Conservation (phyloP, 805 yeast genomes). For the Saturnispora sanitii region DNA sequence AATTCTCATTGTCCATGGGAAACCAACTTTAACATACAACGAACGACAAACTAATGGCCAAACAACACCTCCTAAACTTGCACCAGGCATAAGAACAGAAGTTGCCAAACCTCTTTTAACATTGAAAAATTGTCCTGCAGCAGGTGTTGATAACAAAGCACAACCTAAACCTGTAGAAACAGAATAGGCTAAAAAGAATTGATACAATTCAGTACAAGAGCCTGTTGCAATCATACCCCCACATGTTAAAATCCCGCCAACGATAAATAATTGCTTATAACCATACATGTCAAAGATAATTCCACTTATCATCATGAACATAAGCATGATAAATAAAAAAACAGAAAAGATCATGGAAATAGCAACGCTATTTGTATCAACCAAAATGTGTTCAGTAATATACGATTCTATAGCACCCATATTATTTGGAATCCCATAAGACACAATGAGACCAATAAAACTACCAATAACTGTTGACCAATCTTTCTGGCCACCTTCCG, state of each 20-base stretch:
- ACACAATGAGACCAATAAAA: slow-evolving; percentile 44
- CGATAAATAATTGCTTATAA: slow-evolving; percentile 28
- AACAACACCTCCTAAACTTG: slow-evolving; percentile 42
- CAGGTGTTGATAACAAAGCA: slow-evolving; percentile 34
- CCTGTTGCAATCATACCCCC: slow-evolving; percentile 37
- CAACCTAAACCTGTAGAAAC: slow-evolving; percentile 37
- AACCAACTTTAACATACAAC: slow-evolving; percentile 30
- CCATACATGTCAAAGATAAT: slow-evolving; percentile 38
- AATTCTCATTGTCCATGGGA: slow-evolving; percentile 42
- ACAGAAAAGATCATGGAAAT: slow-evolving; percentile 68
- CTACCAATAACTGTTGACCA: slow-evolving; percentile 39
- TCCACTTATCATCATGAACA: slow-evolving; percentile 34
- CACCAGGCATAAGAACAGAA: slow-evolving; percentile 38
- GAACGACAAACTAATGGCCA: slow-evolving; percentile 40
- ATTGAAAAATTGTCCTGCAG: slow-evolving; percentile 44
- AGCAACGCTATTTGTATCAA: slow-evolving; percentile 32
- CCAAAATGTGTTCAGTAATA: slow-evolving; percentile 42
- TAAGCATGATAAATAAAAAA: slow-evolving; percentile 32
- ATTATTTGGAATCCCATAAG: slow-evolving; percentile 57
- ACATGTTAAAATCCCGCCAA: slow-evolving; percentile 30
- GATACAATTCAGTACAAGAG: slow-evolving; percentile 35
- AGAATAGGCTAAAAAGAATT: slow-evolving; percentile 44
- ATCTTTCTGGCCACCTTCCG: slow-evolving; percentile 53
- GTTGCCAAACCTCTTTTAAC: slow-evolving; percentile 45
- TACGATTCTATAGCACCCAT: slow-evolving; percentile 61